These are phyloP conservation scores for Globisporangium middletonii DNA, from an alignment of 352 stramenopile genomes.

Conservation along the genomic window DNA sequence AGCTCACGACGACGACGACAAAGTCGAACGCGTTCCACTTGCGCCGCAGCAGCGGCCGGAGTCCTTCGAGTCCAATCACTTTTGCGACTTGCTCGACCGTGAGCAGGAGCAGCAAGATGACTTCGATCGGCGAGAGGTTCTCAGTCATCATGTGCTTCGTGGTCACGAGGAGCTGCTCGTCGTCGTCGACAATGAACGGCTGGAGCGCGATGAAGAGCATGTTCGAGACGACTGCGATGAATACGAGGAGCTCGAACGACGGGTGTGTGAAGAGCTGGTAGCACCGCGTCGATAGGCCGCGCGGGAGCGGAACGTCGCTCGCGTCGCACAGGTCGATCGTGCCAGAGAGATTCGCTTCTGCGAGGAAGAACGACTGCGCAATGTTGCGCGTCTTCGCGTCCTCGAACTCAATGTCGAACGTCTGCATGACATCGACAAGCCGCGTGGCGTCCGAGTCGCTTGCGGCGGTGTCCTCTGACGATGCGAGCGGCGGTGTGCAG, in stretches of 20 bases:
- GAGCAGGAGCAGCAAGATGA: conserved; percentile 56
- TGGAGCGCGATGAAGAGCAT: conserved; percentile 65
- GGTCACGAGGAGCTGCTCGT: conserved; percentile 24
- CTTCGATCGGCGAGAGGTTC: conserved; percentile 51
- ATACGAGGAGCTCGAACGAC: conserved; percentile 67
- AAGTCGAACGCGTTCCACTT: conserved; percentile 77
- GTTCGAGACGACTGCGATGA: conserved; percentile 51
- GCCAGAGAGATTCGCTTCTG: conserved; percentile 35
- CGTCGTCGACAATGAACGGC: conserved; percentile 48
- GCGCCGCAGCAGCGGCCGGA: conserved; percentile 44
- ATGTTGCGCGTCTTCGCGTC: conserved; percentile 40
- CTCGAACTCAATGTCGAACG: conserved; percentile 75
- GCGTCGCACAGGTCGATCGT: conserved; percentile 39
- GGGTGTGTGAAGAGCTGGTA: conserved; percentile 66
- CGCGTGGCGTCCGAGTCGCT: conserved; percentile 9
- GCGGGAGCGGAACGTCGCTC: conserved; percentile 44
- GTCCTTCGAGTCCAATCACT: conserved; percentile 52
- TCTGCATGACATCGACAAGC: conserved; percentile 22
- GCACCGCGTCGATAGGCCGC: conserved; percentile 41
- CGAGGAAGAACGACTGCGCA: conserved; percentile 53
- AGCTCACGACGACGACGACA: conserved; percentile 50
- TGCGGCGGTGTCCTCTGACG: background rate
- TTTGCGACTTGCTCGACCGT: conserved; percentile 65
- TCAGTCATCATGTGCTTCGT: conserved; percentile 35
- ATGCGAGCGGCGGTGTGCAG: conserved; percentile 10